Evolutionary conservation across 176 grass and related monocot genomes (phyloP).

Genomic region (Juncus inflexus): DNA sequence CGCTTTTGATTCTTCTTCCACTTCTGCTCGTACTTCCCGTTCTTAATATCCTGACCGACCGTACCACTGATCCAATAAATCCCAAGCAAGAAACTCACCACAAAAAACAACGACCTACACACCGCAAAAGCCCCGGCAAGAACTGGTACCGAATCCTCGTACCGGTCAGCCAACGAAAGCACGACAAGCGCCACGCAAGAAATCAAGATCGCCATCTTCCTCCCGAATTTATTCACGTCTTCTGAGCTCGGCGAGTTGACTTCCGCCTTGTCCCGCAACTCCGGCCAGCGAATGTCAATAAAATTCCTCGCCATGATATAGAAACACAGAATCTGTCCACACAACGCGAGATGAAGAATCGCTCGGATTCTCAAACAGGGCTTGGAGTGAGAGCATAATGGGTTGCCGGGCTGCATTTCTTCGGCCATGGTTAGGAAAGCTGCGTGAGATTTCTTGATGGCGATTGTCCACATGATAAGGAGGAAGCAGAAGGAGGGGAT

Average conservation of each 20-base stretch:
- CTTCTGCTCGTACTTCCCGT: neutral
- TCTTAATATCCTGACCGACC: neutral
- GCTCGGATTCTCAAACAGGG: slow-evolving; percentile 10
- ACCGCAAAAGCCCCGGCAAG: neutral
- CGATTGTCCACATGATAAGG: slow-evolving; percentile 9
- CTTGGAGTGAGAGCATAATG: neutral
- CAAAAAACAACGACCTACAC: neutral
- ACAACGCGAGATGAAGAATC: slow-evolving; percentile 3
- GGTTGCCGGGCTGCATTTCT: slow-evolving; percentile 16
- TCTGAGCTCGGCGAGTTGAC: neutral
- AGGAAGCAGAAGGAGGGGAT: neutral
- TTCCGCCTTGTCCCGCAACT: neutral
- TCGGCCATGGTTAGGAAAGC: neutral
- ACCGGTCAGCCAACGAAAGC: neutral
- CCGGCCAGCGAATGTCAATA: neutral
- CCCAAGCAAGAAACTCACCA: neutral
- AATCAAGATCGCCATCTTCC: neutral
- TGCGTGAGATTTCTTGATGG: neutral
- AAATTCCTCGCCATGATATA: neutral
- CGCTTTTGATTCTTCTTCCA: neutral
- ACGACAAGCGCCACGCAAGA: neutral
- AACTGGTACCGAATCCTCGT: neutral
- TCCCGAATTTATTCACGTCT: neutral
- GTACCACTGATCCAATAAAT: neutral
- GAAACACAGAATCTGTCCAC: neutral